These are phyloP conservation scores for Cornus suecica DNA, from an alignment of 148 eudicot genomes.

Conservation along the genomic window DNA sequence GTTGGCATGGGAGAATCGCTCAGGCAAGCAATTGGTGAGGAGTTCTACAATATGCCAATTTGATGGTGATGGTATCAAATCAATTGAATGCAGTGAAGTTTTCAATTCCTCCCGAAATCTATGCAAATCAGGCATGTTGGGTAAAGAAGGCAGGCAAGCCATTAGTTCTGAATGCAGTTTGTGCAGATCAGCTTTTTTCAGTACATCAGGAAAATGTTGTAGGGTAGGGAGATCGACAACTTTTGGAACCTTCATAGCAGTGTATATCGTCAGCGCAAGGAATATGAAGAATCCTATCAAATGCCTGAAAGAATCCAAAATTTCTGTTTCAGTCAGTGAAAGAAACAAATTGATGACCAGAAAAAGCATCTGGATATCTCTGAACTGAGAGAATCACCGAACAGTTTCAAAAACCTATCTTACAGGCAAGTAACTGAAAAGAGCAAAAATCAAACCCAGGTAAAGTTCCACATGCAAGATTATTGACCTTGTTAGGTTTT, in stretches of 20 bases:
- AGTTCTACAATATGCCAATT: constrained; percentile 68
- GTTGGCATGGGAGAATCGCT: constrained; percentile 62
- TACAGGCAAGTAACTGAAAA: neutral
- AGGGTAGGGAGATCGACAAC: constrained; percentile 66
- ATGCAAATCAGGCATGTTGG: constrained; percentile 66
- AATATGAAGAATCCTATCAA: constrained; percentile 95
- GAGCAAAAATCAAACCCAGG: neutral
- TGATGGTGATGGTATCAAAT: constrained; percentile 47
- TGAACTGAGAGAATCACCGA: neutral
- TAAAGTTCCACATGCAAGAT: neutral
- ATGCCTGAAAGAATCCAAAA: constrained; percentile 56
- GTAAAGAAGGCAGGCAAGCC: constrained; percentile 75
- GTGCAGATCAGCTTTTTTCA: constrained; percentile 66
- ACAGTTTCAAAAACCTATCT: neutral
- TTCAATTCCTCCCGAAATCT: constrained; percentile 52
- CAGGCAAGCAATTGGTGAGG: constrained; percentile 80
- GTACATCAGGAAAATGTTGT: constrained; percentile 59
- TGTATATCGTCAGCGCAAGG: constrained; percentile 78
- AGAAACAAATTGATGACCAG: neutral
- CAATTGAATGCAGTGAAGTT: constrained; percentile 47
- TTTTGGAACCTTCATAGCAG: constrained; percentile 68
- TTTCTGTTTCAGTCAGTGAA: neutral
- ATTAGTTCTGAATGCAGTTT: constrained; percentile 59
- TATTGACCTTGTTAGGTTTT: neutral
- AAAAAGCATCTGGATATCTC: neutral